Percentiles rank a stretch among this genome's conserved stretches.
Conservation (phyloP, 2,329 filamentous ascomycete species). For the Metarhizium album region DNA sequence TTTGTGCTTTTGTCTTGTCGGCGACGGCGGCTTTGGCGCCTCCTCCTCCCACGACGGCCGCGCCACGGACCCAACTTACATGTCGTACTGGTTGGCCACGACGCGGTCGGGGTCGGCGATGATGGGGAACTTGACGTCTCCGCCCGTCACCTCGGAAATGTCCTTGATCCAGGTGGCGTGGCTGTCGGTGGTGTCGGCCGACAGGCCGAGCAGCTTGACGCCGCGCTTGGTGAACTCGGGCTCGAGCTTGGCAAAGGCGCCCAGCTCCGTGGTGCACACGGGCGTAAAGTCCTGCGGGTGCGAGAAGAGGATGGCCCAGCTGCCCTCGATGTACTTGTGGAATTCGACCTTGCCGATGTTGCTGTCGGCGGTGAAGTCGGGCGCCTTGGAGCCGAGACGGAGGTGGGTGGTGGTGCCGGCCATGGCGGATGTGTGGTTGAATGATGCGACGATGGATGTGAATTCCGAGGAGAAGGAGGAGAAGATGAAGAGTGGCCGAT, state of each 20-base stretch:
- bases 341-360: conserved; percentile 71
- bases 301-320: conserved; percentile 75
- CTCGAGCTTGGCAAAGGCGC: conserved; percentile 82
- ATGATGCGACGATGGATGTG: background rate
- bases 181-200: conserved; percentile 73
- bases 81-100: conserved; percentile 67
- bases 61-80: too few relatives aligned
- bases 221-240: conserved; percentile 77
- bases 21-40: too few relatives aligned
- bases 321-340: conserved; percentile 69
- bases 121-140: conserved; percentile 64
- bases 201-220: conserved; percentile 85
- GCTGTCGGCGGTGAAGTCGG: conserved; percentile 77
- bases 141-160: conserved; percentile 67
- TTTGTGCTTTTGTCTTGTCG: too few relatives aligned
- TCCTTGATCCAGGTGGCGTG: conserved; percentile 89
- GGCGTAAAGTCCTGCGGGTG: conserved; percentile 89
- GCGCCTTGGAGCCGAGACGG: conserved; percentile 56
- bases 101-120: conserved; percentile 71
- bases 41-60: too few relatives aligned
- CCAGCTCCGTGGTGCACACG: conserved; percentile 92
- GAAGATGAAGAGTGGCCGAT: background rate
- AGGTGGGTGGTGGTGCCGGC: conserved; percentile 29
- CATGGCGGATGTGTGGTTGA: conserved; percentile 15
- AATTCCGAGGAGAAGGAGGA: background rate